Base-by-base conservation (phyloP, 164 flowering plant species). In the Vitis rotundifolia region DNA sequence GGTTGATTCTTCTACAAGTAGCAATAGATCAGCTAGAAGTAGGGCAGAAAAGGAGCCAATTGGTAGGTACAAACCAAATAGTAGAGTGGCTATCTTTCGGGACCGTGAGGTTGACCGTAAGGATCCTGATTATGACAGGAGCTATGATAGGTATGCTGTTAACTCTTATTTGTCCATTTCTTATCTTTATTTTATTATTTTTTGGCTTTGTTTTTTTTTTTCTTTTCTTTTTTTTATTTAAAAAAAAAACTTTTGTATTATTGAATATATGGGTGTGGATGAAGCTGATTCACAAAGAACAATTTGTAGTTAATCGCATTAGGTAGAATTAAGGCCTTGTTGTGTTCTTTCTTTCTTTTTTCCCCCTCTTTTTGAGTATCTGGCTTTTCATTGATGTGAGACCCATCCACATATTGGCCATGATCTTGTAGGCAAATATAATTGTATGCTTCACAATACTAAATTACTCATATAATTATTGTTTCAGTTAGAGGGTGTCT, bases 41-140 rank as follows among this genome's bases (percentile, higher is more conserved):
- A 85, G 86, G 82, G 61, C 77, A 70, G 94, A 87, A 55, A 88
- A 78, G 78, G 97, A 93, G 74, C 86, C 93, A 19, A 74, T 83
- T 78, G 81, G 81, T 79, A 85, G 98, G 80, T 70, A 75, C 79
- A 90, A 74, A 72, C 69, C 87, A 54, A 91, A 84, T 80, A 95
- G 49, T 68, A 85, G 91, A 81, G 99, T 96, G 67, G 99, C 99
- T 66, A 92, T 96, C 61, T 89, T 93, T 70, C 88, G 99, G 29
- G 99, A 96, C 55, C 97, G 97, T 73, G 99, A 93, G 53, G 71
- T 91, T 75, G 99, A 96, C 11, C 84, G 92, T 11, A 90, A 89
- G 73, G 98, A 96, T 65, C 99, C 98, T 67, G 99, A 96, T 75
- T 96, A 88, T 86, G 91, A 96, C 79, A 82, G 99, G 77, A 96